Conservation (phyloP, 345 rosid species). For the Lepidium africanum region DNA sequence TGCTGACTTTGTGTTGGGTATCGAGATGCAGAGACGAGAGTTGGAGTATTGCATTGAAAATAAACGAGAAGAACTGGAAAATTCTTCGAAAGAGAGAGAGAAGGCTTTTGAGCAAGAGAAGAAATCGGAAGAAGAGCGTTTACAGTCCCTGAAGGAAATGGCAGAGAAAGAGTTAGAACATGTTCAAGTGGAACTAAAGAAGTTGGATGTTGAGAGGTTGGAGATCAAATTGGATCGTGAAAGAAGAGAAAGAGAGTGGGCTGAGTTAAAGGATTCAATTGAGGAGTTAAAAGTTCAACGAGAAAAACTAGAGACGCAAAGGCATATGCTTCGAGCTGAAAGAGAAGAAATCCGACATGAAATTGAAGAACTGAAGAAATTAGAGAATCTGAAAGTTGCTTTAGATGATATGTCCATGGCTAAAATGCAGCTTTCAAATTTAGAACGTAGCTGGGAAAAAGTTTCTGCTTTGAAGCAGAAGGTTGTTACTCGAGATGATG, state of each 20-base stretch:
- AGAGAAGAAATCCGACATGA: conserved; percentile 61
- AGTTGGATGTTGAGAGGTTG: conserved; percentile 69
- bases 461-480: conserved; percentile 42
- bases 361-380: conserved; percentile 57
- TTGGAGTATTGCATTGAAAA: conserved; percentile 63
- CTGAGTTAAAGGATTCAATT: conserved; percentile 55
- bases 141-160: conserved; percentile 56
- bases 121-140: conserved; percentile 53
- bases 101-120: conserved; percentile 76
- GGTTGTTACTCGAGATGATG: conserved; percentile 30
- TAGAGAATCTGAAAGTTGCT: conserved; percentile 72
- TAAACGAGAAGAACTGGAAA: conserved; percentile 78
- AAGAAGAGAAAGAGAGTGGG: conserved; percentile 78
- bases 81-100: conserved; percentile 62
- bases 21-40: conserved; percentile 81
- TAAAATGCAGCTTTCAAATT: conserved; percentile 54
- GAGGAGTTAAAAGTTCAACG: conserved; percentile 79
- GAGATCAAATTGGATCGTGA: conserved; percentile 79
- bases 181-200: conserved; percentile 55
- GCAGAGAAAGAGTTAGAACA: conserved; percentile 68
- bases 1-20: conserved; percentile 63
- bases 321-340: conserved; percentile 69
- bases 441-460: conserved; percentile 52
- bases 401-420: conserved; percentile 63
- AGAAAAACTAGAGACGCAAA: conserved; percentile 68